phyloP scores from a whole-genome alignment of 306 rosid species.

The Astragalus glycyphyllos region DNA sequence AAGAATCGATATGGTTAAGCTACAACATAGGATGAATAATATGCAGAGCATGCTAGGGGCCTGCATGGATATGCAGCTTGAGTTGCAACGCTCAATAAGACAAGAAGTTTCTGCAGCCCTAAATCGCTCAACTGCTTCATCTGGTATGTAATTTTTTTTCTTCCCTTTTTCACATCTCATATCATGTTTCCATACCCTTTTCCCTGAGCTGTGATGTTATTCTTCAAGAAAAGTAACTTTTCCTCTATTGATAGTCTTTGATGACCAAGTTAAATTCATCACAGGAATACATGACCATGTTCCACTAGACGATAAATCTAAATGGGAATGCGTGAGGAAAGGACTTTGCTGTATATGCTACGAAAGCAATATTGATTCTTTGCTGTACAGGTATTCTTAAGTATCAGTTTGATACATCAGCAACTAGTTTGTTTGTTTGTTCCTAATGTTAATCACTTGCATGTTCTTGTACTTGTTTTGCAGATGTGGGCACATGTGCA shows the following conservation, averaged over 20 bases:
- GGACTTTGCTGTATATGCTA: constrained; percentile 91
- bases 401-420: constrained; percentile 22
- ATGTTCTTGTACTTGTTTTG: constrained; percentile 10
- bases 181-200: not conserved
- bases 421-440: constrained; percentile 3
- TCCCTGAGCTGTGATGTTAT: constrained; percentile 6
- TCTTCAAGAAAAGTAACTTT: constrained; percentile 4
- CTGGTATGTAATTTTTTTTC: constrained; percentile 56
- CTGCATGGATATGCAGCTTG: constrained; percentile 99
- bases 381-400: constrained; percentile 81
- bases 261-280: constrained; percentile 38
- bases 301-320: constrained; percentile 60
- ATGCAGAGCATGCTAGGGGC: constrained; percentile 94
- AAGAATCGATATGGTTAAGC: constrained; percentile 97
- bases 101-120: constrained; percentile 98
- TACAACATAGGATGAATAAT: constrained; percentile 92
- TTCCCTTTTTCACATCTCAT: constrained; percentile 1
- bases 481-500: constrained; percentile 99
- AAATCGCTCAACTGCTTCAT: constrained; percentile 71
- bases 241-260: constrained; percentile 21
- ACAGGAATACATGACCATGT: constrained; percentile 58
- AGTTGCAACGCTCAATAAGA: constrained; percentile 92
- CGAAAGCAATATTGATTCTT: constrained; percentile 75
- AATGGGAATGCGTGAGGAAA: constrained; percentile 93
- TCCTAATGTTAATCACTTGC: constrained; percentile 16